Conservation (phyloP, 23 red algal species). For the Gracilaria caudata region DNA sequence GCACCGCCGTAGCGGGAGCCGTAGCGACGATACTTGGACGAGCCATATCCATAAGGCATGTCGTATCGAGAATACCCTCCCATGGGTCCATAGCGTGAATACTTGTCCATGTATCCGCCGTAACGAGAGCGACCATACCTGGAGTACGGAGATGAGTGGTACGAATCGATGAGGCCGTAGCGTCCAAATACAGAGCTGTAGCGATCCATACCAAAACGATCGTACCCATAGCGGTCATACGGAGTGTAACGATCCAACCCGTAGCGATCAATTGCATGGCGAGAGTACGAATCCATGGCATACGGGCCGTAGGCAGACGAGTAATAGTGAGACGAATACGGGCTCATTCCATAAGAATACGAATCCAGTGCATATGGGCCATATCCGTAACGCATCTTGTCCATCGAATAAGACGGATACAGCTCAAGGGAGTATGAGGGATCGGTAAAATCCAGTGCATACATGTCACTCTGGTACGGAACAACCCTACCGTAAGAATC, state of each 20-base stretch:
- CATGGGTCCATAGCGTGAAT: background rate
- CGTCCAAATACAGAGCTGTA: constrained; percentile 25
- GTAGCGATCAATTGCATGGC: constrained; percentile 11
- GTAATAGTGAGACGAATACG: constrained; percentile 16
- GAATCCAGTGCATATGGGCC: constrained; percentile 8
- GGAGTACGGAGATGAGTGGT: background rate
- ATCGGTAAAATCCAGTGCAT: background rate
- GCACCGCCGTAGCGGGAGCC: background rate
- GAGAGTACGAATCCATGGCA: constrained; percentile 9
- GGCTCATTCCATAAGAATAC: background rate
- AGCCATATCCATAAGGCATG: background rate
- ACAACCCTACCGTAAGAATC: constrained; percentile 12
- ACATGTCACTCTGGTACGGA: constrained; percentile 17
- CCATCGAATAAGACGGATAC: background rate
- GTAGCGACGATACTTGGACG: background rate
- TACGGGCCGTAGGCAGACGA: constrained; percentile 22
- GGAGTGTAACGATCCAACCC: constrained; percentile 10
- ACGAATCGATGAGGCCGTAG: constrained; percentile 16
- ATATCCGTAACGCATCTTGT: background rate
- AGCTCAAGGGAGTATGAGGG: constrained; percentile 1
- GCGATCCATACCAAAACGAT: background rate
- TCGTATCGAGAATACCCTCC: background rate
- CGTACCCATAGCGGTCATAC: background rate
- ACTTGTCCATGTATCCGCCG: background rate
- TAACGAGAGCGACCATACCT: background rate